Conservation (phyloP, 345 rosid species). For the Salix udensis region DNA sequence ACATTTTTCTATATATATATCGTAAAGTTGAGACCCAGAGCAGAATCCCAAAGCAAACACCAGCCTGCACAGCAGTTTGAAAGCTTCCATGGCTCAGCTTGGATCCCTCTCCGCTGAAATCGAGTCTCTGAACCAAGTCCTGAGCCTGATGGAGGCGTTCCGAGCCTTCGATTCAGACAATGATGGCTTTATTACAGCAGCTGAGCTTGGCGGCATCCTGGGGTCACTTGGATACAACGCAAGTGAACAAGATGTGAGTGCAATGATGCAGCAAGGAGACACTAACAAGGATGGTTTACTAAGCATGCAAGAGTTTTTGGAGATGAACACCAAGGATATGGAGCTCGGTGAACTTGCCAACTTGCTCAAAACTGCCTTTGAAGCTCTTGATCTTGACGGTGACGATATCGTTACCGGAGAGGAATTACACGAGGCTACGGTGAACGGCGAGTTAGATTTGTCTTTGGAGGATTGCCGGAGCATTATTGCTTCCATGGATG, state of each 20-base stretch:
- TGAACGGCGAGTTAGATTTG: constrained; percentile 21
- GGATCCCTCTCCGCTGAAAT: constrained; percentile 33
- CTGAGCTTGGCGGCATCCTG: constrained; percentile 56
- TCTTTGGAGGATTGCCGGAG: constrained; percentile 33
- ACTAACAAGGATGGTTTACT: constrained; percentile 45
- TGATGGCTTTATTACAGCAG: constrained; percentile 47
- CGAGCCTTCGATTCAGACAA: constrained; percentile 55
- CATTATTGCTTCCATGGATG: constrained; percentile 46
- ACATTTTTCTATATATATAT: constrained; percentile 11
- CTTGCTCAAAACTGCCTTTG: constrained; percentile 28
- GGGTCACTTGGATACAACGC: constrained; percentile 50
- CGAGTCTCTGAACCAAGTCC: constrained; percentile 46
- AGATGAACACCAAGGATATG: constrained; percentile 53
- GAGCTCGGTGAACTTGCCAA: constrained; percentile 37
- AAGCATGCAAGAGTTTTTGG: constrained; percentile 53
- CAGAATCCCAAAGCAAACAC: neutral
- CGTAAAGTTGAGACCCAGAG: neutral
- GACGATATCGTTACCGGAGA: constrained; percentile 34
- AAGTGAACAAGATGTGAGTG: constrained; percentile 43
- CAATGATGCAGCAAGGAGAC: constrained; percentile 56
- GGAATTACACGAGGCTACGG: constrained; percentile 32
- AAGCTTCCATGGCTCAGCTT: constrained; percentile 36
- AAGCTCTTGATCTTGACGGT: constrained; percentile 28
- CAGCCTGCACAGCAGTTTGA: neutral
- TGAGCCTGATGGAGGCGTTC: constrained; percentile 52